Conservation (phyloP, 805 yeast species). For the Cyberlindnera sargentensis region DNA sequence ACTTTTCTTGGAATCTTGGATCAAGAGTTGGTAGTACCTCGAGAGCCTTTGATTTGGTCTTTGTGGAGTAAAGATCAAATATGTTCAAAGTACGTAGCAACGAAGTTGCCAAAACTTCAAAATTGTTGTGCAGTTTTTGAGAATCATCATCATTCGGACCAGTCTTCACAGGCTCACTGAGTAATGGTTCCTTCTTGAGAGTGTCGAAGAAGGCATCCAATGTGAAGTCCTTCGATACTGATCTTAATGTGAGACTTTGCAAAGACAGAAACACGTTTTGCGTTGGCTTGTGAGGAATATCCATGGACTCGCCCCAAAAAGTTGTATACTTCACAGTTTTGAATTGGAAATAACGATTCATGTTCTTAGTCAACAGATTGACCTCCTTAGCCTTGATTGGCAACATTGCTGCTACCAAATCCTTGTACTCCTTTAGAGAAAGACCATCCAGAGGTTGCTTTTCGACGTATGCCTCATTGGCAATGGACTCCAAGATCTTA, state of each 20-base stretch:
- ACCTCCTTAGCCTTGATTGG: conserved; percentile 52
- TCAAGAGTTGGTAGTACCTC: conserved; percentile 26
- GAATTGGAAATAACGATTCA: conserved; percentile 81
- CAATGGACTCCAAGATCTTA: conserved; percentile 57
- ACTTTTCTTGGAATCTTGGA: conserved; percentile 30
- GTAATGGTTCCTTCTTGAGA: conserved; percentile 18
- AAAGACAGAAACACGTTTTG: not conserved
- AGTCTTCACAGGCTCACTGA: conserved; percentile 12
- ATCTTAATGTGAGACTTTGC: conserved; percentile 28
- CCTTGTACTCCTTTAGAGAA: conserved; percentile 47
- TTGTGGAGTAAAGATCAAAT: conserved; percentile 36
- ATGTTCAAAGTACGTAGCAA: conserved; percentile 46
- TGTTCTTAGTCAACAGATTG: conserved; percentile 59
- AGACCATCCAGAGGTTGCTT: conserved; percentile 64
- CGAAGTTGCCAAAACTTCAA: conserved; percentile 53
- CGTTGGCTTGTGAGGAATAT: conserved; percentile 1
- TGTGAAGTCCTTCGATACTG: conserved; percentile 23
- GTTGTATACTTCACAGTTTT: conserved; percentile 44
- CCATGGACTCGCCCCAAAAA: conserved; percentile 2
- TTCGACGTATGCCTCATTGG: conserved; percentile 55
- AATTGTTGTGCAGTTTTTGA: conserved; percentile 31
- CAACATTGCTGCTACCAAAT: conserved; percentile 40
- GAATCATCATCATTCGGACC: conserved; percentile 6
- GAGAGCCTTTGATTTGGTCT: conserved; percentile 36
- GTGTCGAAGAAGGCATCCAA: conserved; percentile 22